A percentile compares a stretch with the other conserved stretches of the same genome.
phyloP scores from a whole-genome alignment of 2,329 filamentous ascomycete species.

The Ceratocystis cubensis region DNA sequence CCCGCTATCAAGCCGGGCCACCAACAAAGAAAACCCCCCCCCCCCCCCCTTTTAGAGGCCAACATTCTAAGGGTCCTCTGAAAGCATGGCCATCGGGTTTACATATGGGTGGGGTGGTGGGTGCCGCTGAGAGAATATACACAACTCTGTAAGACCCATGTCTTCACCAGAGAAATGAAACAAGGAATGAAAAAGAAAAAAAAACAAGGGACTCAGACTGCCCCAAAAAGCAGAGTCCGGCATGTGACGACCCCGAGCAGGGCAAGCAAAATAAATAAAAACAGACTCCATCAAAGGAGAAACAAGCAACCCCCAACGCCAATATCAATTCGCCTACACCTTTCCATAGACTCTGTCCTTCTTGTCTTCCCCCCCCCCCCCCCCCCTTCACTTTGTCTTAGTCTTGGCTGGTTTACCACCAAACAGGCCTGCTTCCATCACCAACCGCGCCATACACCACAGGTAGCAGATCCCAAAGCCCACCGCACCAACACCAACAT shows the following conservation, averaged over 20 bases:
- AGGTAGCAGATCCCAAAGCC: conserved; percentile 81
- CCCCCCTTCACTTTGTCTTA: conserved; percentile 30
- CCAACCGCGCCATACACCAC: conserved; percentile 70
- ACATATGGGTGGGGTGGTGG: not conserved
- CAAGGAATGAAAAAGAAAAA: not conserved
- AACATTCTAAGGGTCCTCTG: not conserved
- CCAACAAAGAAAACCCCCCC: not conserved
- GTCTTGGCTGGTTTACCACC: conserved; percentile 27
- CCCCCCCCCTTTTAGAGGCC: not conserved
- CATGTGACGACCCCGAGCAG: not conserved
- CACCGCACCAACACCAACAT: conserved; percentile 72
- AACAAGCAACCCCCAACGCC: conserved; percentile 14
- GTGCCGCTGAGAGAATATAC: not conserved
- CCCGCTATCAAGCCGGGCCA: not conserved
- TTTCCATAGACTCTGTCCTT: not conserved
- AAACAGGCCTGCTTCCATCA: conserved; percentile 46
- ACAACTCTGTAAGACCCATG: not conserved
- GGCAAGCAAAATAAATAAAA: conserved; percentile 1
- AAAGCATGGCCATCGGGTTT: not conserved
- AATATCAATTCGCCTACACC: not conserved
- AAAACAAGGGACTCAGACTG: not conserved
- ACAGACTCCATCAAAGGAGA: not conserved
- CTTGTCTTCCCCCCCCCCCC: not conserved
- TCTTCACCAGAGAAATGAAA: not conserved
- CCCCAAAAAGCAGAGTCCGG: not conserved